Evolutionary conservation across 805 yeast genomes (phyloP), one percentile per base, ranked within the genome.

Genomic region (Kluyveromyces dobzhanskii): DNA sequence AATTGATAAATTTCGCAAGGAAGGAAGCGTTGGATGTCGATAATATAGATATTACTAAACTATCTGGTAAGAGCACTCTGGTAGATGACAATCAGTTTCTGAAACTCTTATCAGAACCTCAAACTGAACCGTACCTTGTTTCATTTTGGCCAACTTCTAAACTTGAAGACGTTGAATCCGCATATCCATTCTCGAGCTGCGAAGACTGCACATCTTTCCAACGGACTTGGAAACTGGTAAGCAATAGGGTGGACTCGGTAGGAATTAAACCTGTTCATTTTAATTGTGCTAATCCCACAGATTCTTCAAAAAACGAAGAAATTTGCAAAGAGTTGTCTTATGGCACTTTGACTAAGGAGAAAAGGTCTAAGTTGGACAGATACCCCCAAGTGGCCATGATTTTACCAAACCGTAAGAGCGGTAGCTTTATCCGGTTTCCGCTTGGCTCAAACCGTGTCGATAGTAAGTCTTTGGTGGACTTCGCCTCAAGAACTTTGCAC

Each of bases 141-240:
- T 70, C 83, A 12, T 77, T 83, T 43, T 81, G 82, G 75, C 87
- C 88, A 2, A 59, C 77, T 3, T 57, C 68, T 4, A 65, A 68
- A 33, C 56, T 70, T 21, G 45, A 53, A 3, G 61, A 58, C 29
- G 57, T 67, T 25, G 61, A 63, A 37, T 50, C 45, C 5, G 42
- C 49, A 16, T 26, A 37, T 9, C 65, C 65, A 38, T 75, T 71
- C 40, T 49, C 56, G 11, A 46, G 51, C 7, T 76, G 81, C 49
- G 64, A 66, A 13, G 68, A 70, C 36, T 75, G 85, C 46, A 48
- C 65, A 31, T 72, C 69, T 12, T 69, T 72, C 43, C 71, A 73
- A 44, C 68, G 70, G 43, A 48, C 65, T 1, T 84, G 90, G 92
- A 71, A 70, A 37, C 58, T 68, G 24, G 54, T 78, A 4, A 69